Evolutionary conservation across 1,139 yeast genomes (phyloP), one percentile per base, ranked within the genome.

Genomic region (Taphrina pruni): DNA sequence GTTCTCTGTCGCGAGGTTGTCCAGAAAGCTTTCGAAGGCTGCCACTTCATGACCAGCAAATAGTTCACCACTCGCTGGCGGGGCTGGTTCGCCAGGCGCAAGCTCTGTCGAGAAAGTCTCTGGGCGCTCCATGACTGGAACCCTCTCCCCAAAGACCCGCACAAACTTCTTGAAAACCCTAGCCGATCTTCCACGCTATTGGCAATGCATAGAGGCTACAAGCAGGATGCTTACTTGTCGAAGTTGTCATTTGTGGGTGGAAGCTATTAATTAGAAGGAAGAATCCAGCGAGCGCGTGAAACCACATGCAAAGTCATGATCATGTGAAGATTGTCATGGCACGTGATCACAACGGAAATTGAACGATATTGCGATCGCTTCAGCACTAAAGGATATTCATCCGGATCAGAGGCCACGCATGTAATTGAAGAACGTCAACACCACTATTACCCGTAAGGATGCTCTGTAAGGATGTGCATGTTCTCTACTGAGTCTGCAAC

Each of bases 1-100:
- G 6, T 81, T 78, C 70, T 79, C 81, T n/a, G 74, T 75, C 21
- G 79, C 75, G 57, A 80, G 75, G 66, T 76, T 78, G 70, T 79
- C 82, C 64, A 80, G 73, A 70, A 80, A 80, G 39, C 74, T 75
- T 12, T 78, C 71, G 65, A 80, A 76, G 41, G 80, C 80, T 38
- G 73, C 71, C n/a, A 78, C 74, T 71, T 80, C 82, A 52, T 74
- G 75, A 50, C 76, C 78, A 70, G 77, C 78, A 60, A 80, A 75
- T 1, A 58, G 62, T 12, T 38, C 50, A 20, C 50, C 50, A 6
- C 35, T 43, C 12, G 54, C 51, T 36, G 62, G 62, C 3, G 62
- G 62, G 7, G 46, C 52, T 26, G 62, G 62, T 26, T 58, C 62
- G 17, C 60, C 60, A 9, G 60, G 46, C 43, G 58, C 58, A 43